Evolutionary conservation across 805 yeast species (phyloP).

Genomic region (Naumovozyma dairenensis): DNA sequence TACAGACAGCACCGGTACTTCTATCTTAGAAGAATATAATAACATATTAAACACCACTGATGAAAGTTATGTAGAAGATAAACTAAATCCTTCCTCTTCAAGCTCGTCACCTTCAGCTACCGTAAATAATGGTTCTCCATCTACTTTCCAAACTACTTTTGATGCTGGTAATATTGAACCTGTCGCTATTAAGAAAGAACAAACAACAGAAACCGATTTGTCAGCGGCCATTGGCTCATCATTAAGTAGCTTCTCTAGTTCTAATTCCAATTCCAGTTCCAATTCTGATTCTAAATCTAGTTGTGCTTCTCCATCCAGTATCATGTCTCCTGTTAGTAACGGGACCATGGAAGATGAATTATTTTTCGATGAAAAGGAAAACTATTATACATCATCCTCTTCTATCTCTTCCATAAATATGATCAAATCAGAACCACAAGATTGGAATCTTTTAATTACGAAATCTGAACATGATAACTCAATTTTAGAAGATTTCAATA

Average conservation of each 20-base stretch:
- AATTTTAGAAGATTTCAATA: too few species aligned
- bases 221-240: background rate
- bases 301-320: background rate
- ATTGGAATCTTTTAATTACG: too few species aligned
- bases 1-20: conserved; percentile 7
- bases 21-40: conserved; percentile 6
- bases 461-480: too few species aligned
- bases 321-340: background rate
- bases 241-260: background rate
- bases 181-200: background rate
- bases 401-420: too few species aligned
- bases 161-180: background rate
- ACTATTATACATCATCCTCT: background rate
- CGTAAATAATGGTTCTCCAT: background rate
- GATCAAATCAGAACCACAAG: too few species aligned
- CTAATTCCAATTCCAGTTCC: background rate
- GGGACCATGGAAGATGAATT: background rate
- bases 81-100: background rate
- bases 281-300: background rate
- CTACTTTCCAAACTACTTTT: background rate
- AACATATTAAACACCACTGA: conserved; percentile 1
- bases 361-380: background rate
- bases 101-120: background rate
- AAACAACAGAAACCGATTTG: background rate
- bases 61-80: background rate